A percentile compares a stretch with the other conserved stretches of the same genome.
phyloP scores from a whole-genome alignment of 805 yeast genomes.

The Debaryomyces castellii region DNA sequence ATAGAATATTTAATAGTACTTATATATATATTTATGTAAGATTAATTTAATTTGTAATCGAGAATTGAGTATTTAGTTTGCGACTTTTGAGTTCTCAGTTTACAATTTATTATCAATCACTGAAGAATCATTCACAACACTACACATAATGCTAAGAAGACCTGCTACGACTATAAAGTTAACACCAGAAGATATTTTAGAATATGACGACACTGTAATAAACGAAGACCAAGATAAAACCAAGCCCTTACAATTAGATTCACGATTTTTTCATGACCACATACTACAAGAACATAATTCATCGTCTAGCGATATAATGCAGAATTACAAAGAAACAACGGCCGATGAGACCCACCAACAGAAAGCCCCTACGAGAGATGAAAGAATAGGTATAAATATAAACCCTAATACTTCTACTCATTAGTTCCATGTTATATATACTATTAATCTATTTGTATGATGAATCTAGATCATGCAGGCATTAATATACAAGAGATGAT shows the following conservation, averaged over 20 bases:
- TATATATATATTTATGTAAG: not conserved
- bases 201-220: constrained; percentile 39
- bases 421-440: no score
- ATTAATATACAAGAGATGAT: constrained; percentile 1
- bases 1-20: not conserved
- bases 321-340: constrained; percentile 65
- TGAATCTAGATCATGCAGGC: constrained; percentile 1
- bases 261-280: constrained; percentile 9
- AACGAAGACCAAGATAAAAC: constrained; percentile 1
- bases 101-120: not conserved
- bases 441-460: no score
- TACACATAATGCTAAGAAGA: constrained; percentile 57
- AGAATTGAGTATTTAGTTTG: not conserved
- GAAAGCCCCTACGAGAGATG: constrained; percentile 12
- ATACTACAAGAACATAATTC: constrained; percentile 13
- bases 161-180: constrained; percentile 67
- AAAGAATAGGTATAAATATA: constrained; percentile 20
- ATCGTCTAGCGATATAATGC: constrained; percentile 38
- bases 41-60: not conserved
- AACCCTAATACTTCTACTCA: constrained; percentile 3
- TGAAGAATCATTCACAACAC: not conserved
- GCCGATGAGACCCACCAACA: constrained; percentile 1
- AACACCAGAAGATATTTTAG: constrained; percentile 65
- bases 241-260: constrained; percentile 3
- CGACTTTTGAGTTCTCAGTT: not conserved